Percentiles rank a stretch among this genome's conserved stretches.
Evolutionary conservation across 108 stramenopile genomes (phyloP).

Genomic region (Pseudonitzschia delicatissima): DNA sequence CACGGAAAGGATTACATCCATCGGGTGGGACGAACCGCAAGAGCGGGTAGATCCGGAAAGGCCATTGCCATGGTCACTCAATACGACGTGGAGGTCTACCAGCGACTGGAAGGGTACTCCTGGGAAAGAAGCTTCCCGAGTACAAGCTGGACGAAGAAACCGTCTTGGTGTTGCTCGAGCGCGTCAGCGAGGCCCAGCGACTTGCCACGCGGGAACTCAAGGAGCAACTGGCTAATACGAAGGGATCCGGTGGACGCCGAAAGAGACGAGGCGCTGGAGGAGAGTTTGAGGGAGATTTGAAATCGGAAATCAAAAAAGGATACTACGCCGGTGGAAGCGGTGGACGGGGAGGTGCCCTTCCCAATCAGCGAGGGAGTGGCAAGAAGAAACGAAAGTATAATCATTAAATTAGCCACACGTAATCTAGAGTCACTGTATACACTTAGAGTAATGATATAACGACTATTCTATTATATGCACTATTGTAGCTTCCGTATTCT

Average conservation of each 20-base stretch:
- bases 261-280: slow-evolving; percentile 39
- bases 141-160: slow-evolving; percentile 87
- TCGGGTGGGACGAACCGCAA: slow-evolving; percentile 95
- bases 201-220: slow-evolving; percentile 87
- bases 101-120: slow-evolving; percentile 92
- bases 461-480: no score
- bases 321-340: slow-evolving; percentile 69
- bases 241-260: slow-evolving; percentile 35
- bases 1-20: slow-evolving; percentile 98
- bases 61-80: slow-evolving; percentile 98
- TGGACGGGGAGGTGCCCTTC: slow-evolving; percentile 50
- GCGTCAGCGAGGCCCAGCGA: slow-evolving; percentile 96
- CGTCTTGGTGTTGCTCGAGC: slow-evolving; percentile 91
- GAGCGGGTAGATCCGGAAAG: slow-evolving; percentile 94
- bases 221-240: slow-evolving; percentile 69
- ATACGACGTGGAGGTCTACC: slow-evolving; percentile 98
- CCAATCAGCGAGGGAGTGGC: slow-evolving; percentile 51
- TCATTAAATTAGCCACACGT: no score
- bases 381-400: slow-evolving; percentile 21
- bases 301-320: slow-evolving; percentile 55
- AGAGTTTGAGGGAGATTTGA: slow-evolving; percentile 45
- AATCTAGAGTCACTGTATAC: no score
- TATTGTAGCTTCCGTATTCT: no score
- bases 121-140: slow-evolving; percentile 82
- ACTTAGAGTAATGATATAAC: no score